A percentile compares a stretch with the other conserved stretches of the same genome.
These are phyloP conservation scores for Monosporascus ibericus DNA, from an alignment of 2,329 filamentous ascomycete genomes.

Conservation along the genomic window DNA sequence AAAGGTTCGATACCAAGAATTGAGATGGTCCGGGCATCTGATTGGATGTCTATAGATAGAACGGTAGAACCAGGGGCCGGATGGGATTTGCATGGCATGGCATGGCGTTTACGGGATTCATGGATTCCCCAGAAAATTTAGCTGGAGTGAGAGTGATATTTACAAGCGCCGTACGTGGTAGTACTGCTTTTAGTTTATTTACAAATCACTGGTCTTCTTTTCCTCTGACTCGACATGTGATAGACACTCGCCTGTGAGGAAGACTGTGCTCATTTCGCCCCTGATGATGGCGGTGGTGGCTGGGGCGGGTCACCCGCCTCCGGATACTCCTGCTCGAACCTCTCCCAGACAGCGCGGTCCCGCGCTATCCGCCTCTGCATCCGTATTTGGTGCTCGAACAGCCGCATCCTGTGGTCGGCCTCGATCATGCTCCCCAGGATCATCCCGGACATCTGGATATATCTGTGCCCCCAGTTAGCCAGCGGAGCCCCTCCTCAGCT, in stretches of 20 bases:
- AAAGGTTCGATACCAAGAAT: conserved; percentile 55
- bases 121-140: not conserved
- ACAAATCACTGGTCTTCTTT: not conserved
- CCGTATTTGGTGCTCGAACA: conserved; percentile 60
- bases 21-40: conserved; percentile 18
- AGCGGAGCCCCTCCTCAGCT: not conserved
- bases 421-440: conserved; percentile 72
- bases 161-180: conserved; percentile 7
- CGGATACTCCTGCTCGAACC: conserved; percentile 56
- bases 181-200: not conserved
- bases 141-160: conserved; percentile 9
- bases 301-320: conserved; percentile 34
- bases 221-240: not conserved
- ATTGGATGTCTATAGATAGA: not conserved
- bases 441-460: conserved; percentile 81
- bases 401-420: conserved; percentile 61
- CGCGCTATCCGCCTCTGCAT: conserved; percentile 56
- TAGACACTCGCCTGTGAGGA: not conserved
- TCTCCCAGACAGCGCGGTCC: conserved; percentile 63
- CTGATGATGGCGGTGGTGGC: conserved; percentile 2
- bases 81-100: conserved; percentile 22
- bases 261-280: conserved; percentile 11
- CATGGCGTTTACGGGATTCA: conserved; percentile 23
- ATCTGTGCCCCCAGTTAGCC: conserved; percentile 40
- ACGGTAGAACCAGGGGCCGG: not conserved